Percentiles rank a stretch among this genome's conserved stretches.
Conservation (phyloP, 225 moss, liverwort and hornwort species). For the Physcomitrium patens region DNA sequence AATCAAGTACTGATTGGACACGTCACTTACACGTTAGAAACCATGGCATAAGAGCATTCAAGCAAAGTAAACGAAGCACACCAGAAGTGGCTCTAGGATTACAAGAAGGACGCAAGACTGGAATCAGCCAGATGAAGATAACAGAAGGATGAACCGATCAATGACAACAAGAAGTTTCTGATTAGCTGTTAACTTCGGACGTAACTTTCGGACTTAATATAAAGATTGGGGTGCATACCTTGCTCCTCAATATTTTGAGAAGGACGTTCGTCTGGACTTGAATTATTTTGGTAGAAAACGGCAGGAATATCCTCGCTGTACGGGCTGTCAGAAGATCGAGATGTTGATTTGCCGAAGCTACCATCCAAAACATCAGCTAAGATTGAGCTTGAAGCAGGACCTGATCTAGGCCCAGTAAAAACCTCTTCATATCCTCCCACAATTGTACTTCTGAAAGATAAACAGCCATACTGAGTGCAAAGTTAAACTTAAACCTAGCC, state of each 20-base stretch:
- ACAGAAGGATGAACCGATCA: too few relatives aligned
- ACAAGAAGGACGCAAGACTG: too few relatives aligned
- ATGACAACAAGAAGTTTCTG: too few relatives aligned
- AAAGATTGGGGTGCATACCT: constrained; percentile 28
- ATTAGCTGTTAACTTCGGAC: too few relatives aligned
- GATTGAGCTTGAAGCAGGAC: constrained; percentile 52
- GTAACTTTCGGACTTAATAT: too few relatives aligned
- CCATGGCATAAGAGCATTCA: too few relatives aligned
- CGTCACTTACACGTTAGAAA: too few relatives aligned
- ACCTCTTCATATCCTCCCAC: constrained; percentile 53
- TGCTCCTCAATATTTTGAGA: constrained; percentile 23
- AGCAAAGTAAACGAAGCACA: too few relatives aligned
- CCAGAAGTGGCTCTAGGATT: too few relatives aligned
- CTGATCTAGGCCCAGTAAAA: constrained; percentile 37
- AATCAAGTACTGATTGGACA: too few relatives aligned
- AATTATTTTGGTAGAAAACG: constrained; percentile 49
- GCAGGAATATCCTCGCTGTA: constrained; percentile 54
- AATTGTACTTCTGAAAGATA: constrained; percentile 46
- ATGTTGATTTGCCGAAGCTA: constrained; percentile 36
- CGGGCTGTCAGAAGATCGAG: constrained; percentile 37
- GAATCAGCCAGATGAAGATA: too few relatives aligned
- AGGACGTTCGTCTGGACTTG: constrained; percentile 30
- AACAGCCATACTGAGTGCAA: constrained; percentile 10
- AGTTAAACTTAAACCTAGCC: neutral
- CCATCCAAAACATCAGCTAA: constrained; percentile 65